phyloP scores from a whole-genome alignment of 2,329 filamentous ascomycete species.

The Trichophyton rubrum region DNA sequence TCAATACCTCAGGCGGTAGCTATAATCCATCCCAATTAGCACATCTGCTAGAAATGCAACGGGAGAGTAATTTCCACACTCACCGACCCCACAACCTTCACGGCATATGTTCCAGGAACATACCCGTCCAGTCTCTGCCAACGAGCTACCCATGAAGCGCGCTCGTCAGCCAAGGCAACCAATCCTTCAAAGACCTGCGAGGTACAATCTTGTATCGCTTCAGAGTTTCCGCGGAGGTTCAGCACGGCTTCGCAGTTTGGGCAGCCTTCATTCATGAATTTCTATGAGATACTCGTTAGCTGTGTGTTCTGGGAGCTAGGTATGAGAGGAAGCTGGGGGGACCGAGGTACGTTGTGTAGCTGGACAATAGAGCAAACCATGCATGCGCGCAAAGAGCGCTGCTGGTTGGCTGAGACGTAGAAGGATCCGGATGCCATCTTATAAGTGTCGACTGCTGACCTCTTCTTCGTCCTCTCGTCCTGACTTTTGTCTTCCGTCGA shows the following conservation, averaged over 20 bases:
- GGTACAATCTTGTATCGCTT: constrained; percentile 83
- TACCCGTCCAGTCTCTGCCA: constrained; percentile 89
- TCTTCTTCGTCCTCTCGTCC: neutral
- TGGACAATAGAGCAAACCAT: constrained; percentile 98
- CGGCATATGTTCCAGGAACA: constrained; percentile 79
- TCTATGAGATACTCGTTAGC: constrained; percentile 36
- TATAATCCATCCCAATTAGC: constrained; percentile 31
- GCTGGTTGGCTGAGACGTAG: constrained; percentile 61
- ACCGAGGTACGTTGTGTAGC: constrained; percentile 50
- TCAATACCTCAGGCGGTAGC: constrained; percentile 46
- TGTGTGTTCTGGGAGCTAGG: constrained; percentile 12
- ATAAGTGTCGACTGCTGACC: neutral
- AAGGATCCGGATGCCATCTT: constrained; percentile 27
- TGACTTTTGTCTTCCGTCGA: neutral
- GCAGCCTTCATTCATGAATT: constrained; percentile 77
- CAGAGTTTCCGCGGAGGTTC: constrained; percentile 62
- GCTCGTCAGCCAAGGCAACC: constrained; percentile 72
- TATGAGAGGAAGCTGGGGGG: constrained; percentile 3
- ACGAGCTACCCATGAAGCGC: constrained; percentile 82
- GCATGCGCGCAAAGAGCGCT: constrained; percentile 83
- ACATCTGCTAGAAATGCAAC: neutral
- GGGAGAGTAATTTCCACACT: constrained; percentile 18
- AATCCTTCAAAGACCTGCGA: constrained; percentile 92
- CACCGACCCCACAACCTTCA: constrained; percentile 76
- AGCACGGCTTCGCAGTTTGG: constrained; percentile 95